Evolutionary conservation across 805 yeast species (phyloP).

Genomic region (Wickerhamiella domercqiae): DNA sequence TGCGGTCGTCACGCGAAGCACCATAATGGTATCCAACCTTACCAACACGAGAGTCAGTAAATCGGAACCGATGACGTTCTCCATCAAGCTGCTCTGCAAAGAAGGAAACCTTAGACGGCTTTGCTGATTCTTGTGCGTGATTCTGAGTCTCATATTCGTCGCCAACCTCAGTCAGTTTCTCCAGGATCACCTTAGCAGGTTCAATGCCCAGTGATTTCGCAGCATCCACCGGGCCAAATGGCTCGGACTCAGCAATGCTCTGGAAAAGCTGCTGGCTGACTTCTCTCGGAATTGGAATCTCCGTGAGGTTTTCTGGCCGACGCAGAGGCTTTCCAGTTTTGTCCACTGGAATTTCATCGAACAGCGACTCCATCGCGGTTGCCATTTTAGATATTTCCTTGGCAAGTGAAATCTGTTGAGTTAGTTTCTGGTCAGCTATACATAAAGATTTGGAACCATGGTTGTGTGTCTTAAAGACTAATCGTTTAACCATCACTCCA

Average conservation of each 20-base stretch:
- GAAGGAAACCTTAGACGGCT: constrained; percentile 25
- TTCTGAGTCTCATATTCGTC: constrained; percentile 5
- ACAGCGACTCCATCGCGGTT: constrained; percentile 54
- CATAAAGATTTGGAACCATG: not conserved
- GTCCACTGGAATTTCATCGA: constrained; percentile 38
- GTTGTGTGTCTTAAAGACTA: constrained; percentile 58
- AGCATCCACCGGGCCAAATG: constrained; percentile 92
- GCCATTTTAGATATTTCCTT: constrained; percentile 47
- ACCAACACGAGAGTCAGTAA: constrained; percentile 67
- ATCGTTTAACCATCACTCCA: constrained; percentile 42
- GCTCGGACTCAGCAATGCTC: constrained; percentile 86
- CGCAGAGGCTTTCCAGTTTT: constrained; percentile 19
- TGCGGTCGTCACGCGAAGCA: constrained; percentile 73
- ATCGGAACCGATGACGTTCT: constrained; percentile 57
- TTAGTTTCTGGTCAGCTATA: constrained; percentile 6
- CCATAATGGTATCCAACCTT: constrained; percentile 86
- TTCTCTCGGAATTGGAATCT: constrained; percentile 79
- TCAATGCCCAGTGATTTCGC: constrained; percentile 68
- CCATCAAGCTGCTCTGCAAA: constrained; percentile 49
- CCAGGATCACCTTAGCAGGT: constrained; percentile 72
- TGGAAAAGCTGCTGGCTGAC: constrained; percentile 69
- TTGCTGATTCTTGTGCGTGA: constrained; percentile 23
- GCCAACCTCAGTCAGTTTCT: constrained; percentile 31
- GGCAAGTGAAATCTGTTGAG: constrained; percentile 32
- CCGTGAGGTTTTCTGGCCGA: constrained; percentile 68